A percentile compares a stretch with the other conserved stretches of the same genome.
phyloP scores from a whole-genome alignment of 306 rosid genomes.

The Hippophae rhamnoides region DNA sequence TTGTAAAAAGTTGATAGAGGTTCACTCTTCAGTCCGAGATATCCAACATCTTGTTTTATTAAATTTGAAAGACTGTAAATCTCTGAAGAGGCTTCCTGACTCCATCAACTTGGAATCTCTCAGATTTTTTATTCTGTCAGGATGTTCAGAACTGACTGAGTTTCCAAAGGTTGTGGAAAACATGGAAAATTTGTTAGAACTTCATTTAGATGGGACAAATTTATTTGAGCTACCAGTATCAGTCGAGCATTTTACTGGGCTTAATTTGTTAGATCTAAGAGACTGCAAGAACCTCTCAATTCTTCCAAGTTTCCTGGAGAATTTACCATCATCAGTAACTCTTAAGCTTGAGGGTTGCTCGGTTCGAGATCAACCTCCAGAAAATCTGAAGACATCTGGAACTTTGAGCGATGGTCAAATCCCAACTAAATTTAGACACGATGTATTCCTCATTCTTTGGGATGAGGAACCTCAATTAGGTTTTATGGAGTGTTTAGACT shows the following conservation, averaged over 20 bases:
- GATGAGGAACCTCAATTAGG: too few species aligned
- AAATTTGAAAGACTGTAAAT: constrained; percentile 1
- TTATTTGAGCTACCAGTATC: constrained; percentile 1
- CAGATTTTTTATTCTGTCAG: neutral
- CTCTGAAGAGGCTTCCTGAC: neutral
- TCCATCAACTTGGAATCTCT: neutral
- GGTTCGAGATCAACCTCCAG: neutral
- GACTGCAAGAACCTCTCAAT: constrained; percentile 2
- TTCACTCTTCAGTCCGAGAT: neutral
- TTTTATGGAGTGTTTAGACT: too few species aligned
- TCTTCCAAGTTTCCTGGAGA: constrained; percentile 2
- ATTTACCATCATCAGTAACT: neutral
- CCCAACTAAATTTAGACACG: too few species aligned
- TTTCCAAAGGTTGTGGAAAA: neutral
- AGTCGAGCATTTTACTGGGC: constrained; percentile 7
- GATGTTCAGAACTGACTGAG: neutral
- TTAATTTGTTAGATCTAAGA: constrained; percentile 2
- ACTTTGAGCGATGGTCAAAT: too few species aligned
- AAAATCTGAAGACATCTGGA: neutral
- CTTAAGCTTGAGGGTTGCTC: constrained; percentile 12
- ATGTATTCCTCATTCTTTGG: too few species aligned
- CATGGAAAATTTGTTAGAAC: constrained; percentile 8
- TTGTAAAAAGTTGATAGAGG: neutral
- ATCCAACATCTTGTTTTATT: neutral
- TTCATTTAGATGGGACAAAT: constrained; percentile 11